These are phyloP conservation scores for Wickerhamomyces alni DNA, from an alignment of 805 yeast species.

Conservation along the genomic window DNA sequence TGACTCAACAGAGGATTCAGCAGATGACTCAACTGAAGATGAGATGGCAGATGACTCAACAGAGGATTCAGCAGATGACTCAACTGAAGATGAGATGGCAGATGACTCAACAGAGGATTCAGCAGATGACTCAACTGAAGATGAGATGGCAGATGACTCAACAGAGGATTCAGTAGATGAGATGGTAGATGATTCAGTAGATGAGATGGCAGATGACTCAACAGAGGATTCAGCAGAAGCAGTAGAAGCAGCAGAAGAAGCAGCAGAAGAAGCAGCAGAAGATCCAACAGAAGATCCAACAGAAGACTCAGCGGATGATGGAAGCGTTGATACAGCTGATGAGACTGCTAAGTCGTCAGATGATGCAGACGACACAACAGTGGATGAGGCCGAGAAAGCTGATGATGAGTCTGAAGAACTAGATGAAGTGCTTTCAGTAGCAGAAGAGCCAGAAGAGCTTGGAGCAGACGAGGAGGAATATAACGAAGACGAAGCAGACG, in stretches of 20 bases:
- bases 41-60: not conserved
- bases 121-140: not conserved
- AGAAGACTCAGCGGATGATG: not conserved
- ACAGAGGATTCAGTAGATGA: not conserved
- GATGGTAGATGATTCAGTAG: not conserved
- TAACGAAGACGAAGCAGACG: no score
- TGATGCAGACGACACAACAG: not conserved
- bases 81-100: not conserved
- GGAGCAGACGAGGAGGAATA: no score
- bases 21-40: not conserved
- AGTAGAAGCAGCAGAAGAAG: not conserved
- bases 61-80: not conserved
- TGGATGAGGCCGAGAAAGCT: not conserved
- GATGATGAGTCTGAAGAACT: not conserved
- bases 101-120: not conserved
- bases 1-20: not conserved
- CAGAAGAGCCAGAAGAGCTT: no score
- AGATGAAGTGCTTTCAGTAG: not conserved
- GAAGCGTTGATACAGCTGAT: no score
- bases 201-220: not conserved
- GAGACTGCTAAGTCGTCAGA: no score
- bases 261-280: not conserved
- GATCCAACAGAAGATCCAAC: not conserved
- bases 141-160: not conserved
- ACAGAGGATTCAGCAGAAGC: not conserved